Evolutionary conservation across 176 grass and related monocot species (phyloP).

Genomic region (Neostapfia colusana): DNA sequence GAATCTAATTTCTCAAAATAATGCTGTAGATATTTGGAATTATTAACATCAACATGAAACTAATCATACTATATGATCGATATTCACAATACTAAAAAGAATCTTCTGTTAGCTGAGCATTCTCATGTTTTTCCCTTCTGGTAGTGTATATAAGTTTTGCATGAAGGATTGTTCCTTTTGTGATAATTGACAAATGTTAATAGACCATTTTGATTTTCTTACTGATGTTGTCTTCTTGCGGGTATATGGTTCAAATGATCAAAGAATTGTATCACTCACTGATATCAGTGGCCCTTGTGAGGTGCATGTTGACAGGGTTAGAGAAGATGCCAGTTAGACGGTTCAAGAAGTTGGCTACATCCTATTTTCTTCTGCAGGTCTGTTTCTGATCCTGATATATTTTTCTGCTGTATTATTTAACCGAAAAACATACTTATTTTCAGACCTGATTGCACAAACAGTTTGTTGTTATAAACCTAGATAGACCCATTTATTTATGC

Average conservation of each 20-base stretch:
- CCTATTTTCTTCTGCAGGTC: constrained; percentile 62
- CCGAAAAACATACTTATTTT: constrained; percentile 19
- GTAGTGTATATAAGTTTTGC: constrained; percentile 22
- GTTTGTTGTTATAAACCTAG: background rate
- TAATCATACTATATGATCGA: background rate
- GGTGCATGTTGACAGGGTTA: constrained; percentile 31
- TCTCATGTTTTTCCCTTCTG: constrained; percentile 9
- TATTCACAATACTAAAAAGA: background rate
- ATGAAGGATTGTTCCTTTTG: constrained; percentile 13
- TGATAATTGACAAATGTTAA: background rate
- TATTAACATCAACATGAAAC: constrained; percentile 22
- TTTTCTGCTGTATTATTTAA: constrained; percentile 1
- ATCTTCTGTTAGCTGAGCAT: background rate
- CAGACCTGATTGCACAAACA: background rate
- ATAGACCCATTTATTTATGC: background rate
- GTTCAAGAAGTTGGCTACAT: constrained; percentile 26
- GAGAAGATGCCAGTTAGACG: constrained; percentile 44
- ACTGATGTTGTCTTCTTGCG: constrained; percentile 27
- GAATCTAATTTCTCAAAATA: background rate
- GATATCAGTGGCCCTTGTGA: constrained; percentile 56
- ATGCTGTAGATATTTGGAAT: background rate
- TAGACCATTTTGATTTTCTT: constrained; percentile 9
- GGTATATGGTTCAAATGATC: constrained; percentile 57
- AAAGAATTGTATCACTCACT: constrained; percentile 42
- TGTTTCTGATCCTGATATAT: constrained; percentile 33